Base-by-base conservation (phyloP, 1,284 basidiomycete genomes). In the Ustilago tritici region DNA sequence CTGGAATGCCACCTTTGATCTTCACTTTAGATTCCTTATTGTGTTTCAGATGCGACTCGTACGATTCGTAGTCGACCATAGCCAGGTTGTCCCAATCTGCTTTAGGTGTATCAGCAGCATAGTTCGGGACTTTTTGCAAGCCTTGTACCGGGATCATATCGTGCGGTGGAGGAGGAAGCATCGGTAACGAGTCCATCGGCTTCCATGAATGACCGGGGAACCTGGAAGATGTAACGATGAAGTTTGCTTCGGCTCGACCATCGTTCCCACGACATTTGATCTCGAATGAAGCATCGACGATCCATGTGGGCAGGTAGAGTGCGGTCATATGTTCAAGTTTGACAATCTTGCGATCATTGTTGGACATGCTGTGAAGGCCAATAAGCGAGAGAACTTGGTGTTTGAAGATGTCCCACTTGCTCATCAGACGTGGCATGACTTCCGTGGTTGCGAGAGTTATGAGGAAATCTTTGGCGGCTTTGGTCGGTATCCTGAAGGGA, bases 131-230 rank as follows among this genome's bases (percentile, higher is more conserved):
- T 36, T 61, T 64, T 32, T 67, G 47, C 28, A 47, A 10, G 4
- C 49, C 56, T 6, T 47, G 36, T 12, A 31, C 53, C 0, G 68
- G 57, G 2, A 57, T 52, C 74, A 72, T 68, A 28, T 77, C 70
- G 61, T 63, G 17, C 1, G 75, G 75, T 0, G 67, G 58, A 28
- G 68, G 68, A 0, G 76, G 76, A 15, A 56, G 32, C 76, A 78
- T 71, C 3, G 76, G 76, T 35, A 74, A 32, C 1, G 68, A 59
- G 31, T 74, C 71, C 76, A 78, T 78, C 3, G 76, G 76, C 47
- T 75, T 75, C 76, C 76, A 78, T 3, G 76, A 65, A 28, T 78
- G 70, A 2, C 76, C 76, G 1, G 76, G 76, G 31, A 78, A 70
- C 9, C 76, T 40, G 3, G 64, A 68, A 6, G 52, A 47, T 0